Base-by-base conservation (phyloP, 2,329 filamentous ascomycete genomes). In the Penicillium sclerotiorum region DNA sequence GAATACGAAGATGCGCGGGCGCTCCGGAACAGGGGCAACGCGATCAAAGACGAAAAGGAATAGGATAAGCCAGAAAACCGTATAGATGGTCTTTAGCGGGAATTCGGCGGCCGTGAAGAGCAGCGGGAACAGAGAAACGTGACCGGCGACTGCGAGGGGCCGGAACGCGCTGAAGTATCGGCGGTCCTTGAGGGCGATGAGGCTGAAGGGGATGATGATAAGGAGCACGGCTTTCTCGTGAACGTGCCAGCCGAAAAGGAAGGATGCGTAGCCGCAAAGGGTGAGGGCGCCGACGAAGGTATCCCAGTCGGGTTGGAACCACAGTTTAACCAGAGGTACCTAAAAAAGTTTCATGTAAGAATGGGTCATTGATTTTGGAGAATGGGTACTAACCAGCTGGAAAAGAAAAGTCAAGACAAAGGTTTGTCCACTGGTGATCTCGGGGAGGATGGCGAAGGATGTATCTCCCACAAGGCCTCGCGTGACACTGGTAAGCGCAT, bases 181-280 rank as follows among this genome's bases (percentile, higher is more conserved):
- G 44, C 94, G 84, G 69, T 97, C 92, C 68, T 88, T 88, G 44
- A 97, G 82, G 0, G 93, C 92, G 52, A 97, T 87, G 53, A 99
- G 81, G 60, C 89, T 95, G 77, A 97, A 97, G 0, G 94, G 94
- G 41, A 97, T 89, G 58, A 99, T 91, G 65, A 97, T 88, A 17
- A 97, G 82, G 18, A 99, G 81, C 49, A 99, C 89, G 1, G 94
- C 94, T 73, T 99, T 99, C 68, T 99, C 94, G 64, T 99, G 94
- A 8, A 99, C 94, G 66, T 99, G 94, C 91, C 93, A 99, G 49
- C 94, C 93, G 62, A 97, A 97, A 8, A 99, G 80, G 74, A 99
- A 99, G 0, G 93, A 96, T 0, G 93, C 89, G 67, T 96, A 99
- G 50, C 90, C 94, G 65, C 94, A 97, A 13, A 97, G 83, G 0